phyloP scores from a whole-genome alignment of 495 filamentous ascomycete genomes.

The Penicillium angulare region DNA sequence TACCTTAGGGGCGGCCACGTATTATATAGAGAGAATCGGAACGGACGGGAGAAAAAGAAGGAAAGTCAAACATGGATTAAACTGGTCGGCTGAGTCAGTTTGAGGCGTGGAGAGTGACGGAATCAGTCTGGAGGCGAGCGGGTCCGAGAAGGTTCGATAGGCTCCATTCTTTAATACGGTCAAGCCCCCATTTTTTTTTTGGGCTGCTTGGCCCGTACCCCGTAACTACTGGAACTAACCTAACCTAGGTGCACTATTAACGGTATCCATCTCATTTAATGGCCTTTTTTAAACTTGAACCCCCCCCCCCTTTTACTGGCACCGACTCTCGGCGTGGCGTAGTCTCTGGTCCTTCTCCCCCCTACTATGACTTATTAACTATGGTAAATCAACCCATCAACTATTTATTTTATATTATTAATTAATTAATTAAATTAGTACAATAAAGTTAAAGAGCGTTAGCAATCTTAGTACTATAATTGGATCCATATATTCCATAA shows the following conservation, averaged over 20 bases:
- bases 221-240: neutral
- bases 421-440: too few species aligned
- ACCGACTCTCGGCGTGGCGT: neutral
- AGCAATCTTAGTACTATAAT: too few species aligned
- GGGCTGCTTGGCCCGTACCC: too few species aligned
- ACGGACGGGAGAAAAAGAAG: constrained; percentile 24
- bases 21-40: constrained; percentile 29
- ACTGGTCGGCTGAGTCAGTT: constrained; percentile 30
- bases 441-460: too few species aligned
- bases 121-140: constrained; percentile 23
- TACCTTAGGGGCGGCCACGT: constrained; percentile 3
- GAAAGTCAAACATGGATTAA: constrained; percentile 23
- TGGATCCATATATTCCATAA: too few species aligned
- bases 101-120: constrained; percentile 25
- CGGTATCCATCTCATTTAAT: neutral
- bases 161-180: constrained; percentile 4
- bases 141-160: constrained; percentile 24
- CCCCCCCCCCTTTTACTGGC: neutral
- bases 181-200: neutral
- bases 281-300: neutral
- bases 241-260: neutral
- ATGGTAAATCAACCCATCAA: neutral
- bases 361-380: too few species aligned
- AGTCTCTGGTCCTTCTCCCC: neutral
- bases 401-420: too few species aligned